Evolutionary conservation across 371 early-diverging fungal species (phyloP), one percentile per base, ranked within the genome.

Genomic region (Circinella minor): DNA sequence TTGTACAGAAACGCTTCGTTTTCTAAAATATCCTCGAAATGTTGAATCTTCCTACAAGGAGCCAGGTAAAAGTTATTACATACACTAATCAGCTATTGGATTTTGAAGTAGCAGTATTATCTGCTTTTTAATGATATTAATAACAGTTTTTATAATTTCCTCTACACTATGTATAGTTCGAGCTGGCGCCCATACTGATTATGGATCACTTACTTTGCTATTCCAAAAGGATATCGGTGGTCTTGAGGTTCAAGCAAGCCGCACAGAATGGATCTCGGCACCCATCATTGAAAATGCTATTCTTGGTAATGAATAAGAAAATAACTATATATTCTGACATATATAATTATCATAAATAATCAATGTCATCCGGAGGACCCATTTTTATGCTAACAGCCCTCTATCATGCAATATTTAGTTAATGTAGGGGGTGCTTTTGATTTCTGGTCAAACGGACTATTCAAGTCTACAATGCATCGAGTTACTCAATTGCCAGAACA

Each of bases 401-500:
- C 27, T 27, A 27, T 27, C 27, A 27, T 2, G 2, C 27, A 27
- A 18, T 38, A 17, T 15, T 17, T 36, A 67, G 82, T 92, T 63
- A 92, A 91, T 75, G 78, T 88, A 55, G 92, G 83, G 6, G 91
- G 90, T 66, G 77, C 86, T 37, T 65, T 92, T n/a, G 86, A 87
- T 61, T 86, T 81, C 68, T 92, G 92, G 92, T 87, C 90, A 14
- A 81, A 81, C 36, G 89, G 87, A 1, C 64, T 86, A 27, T 70
- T 92, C 38, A 84, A 77, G 76, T 89, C 89, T 1, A 89, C 88
- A 14, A 79, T 76, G 71, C 91, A 90, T 65, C 86, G 92, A 0
- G 91, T 91, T 13, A 77, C 86, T 55, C 81, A 77, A 73, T 71
- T 74, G 39, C 80, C 77, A 1, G 81, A 80, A 57, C 81, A 77